Evolutionary conservation across 2,329 filamentous ascomycete genomes (phyloP), one percentile per base, ranked within the genome.

Genomic region (Metarhizium guizhouense): DNA sequence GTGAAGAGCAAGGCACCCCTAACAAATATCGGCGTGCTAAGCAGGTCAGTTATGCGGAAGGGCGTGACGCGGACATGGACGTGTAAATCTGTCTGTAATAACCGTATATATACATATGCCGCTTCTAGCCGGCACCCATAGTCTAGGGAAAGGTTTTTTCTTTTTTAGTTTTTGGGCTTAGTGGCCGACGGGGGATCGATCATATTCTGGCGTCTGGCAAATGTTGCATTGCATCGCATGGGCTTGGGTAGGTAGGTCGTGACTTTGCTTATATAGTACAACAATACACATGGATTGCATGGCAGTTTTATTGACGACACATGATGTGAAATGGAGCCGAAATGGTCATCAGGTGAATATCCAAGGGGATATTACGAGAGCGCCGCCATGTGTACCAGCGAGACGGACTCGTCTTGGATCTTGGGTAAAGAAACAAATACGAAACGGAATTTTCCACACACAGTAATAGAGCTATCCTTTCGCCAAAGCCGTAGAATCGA

Each of bases 1-100:
- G 57, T 38, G 52, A 58, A 34, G 59, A 62, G 40, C 62, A 58
- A 50, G 55, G 54, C 47, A 52, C 56, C 57, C 57, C 61, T 51
- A 64, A 65, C 45, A 73, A 72, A 56, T 60, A 67, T 50, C 68
- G 72, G 29, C 67, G 72, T 52, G 66, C 61, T n/a, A 70, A 65
- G 52, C 69, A 67, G 32, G 65, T 74, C 16, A 72, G 69, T 58
- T 75, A 76, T 57, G 68, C 64, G 32, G 71, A 72, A 59, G 65
- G 65, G 51, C 58, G 61, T 32, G 65, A 67, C 34, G 68, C 62
- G 47, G 65, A 68, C n/a, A 52, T 60, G 51, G 61, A 60, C 45
- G 49, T 61, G 43, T 60, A 58, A 45, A 48, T 48, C 10, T 47
- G 43, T 48, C 18, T 29, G 16, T 51, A 56, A 56, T 50, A 47